A percentile compares a stretch with the other conserved stretches of the same genome.
These are phyloP conservation scores for Colletotrichum sp. DNA, from an alignment of 2,329 filamentous ascomycete genomes.

Conservation along the genomic window DNA sequence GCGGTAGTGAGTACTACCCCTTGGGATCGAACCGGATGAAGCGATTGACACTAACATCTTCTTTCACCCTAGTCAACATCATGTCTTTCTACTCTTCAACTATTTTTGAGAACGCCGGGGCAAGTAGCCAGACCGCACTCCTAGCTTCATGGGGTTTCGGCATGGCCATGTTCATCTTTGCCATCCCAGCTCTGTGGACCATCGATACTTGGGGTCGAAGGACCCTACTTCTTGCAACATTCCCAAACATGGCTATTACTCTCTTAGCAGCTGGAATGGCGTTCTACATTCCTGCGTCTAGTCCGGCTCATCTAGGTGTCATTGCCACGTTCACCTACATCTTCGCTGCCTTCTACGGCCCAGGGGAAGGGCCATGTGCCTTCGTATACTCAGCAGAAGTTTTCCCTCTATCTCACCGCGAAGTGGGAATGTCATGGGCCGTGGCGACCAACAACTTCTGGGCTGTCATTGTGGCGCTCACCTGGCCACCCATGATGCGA, in stretches of 20 bases:
- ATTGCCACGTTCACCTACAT: slow-evolving; percentile 69
- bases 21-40: not conserved
- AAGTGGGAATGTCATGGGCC: slow-evolving; percentile 68
- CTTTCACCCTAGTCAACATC: slow-evolving; percentile 41
- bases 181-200: slow-evolving; percentile 69
- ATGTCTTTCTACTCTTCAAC: slow-evolving; percentile 55
- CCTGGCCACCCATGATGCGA: slow-evolving; percentile 54
- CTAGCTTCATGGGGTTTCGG: slow-evolving; percentile 64
- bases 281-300: slow-evolving; percentile 34
- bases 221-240: slow-evolving; percentile 66
- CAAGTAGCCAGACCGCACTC: slow-evolving; percentile 36
- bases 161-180: slow-evolving; percentile 63
- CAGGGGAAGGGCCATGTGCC: slow-evolving; percentile 63
- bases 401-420: slow-evolving; percentile 67
- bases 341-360: slow-evolving; percentile 71
- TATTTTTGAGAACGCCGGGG: slow-evolving; percentile 51
- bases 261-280: slow-evolving; percentile 49
- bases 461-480: slow-evolving; percentile 54
- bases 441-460: slow-evolving; percentile 66
- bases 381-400: slow-evolving; percentile 69
- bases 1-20: slow-evolving; percentile 45
- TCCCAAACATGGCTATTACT: slow-evolving; percentile 70
- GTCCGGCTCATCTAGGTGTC: slow-evolving; percentile 52
- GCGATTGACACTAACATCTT: not conserved
- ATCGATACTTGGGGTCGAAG: slow-evolving; percentile 72